phyloP scores from a whole-genome alignment of 371 early-diverging fungal genomes.

The Syncephalis fuscata region DNA sequence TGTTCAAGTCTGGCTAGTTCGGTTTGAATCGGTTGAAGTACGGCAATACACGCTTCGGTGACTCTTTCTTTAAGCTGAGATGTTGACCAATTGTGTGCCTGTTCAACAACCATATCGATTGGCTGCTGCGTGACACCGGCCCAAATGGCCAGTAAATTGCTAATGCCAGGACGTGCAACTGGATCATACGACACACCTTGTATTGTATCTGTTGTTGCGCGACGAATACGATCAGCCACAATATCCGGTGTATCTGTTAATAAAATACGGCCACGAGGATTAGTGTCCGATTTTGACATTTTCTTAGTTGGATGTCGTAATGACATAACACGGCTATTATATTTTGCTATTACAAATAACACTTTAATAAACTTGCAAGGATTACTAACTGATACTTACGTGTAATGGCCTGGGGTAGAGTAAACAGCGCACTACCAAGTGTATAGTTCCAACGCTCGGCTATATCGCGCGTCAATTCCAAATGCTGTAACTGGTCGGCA shows the following conservation, averaged over 20 bases:
- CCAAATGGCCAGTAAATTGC: constrained; percentile 64
- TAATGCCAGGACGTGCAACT: constrained; percentile 56
- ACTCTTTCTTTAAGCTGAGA: constrained; percentile 54
- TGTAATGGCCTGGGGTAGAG: constrained; percentile 43
- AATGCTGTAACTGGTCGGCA: constrained; percentile 85
- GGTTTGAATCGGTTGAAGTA: constrained; percentile 44
- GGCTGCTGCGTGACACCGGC: constrained; percentile 27
- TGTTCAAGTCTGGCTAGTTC: constrained; percentile 29
- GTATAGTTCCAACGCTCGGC: constrained; percentile 57
- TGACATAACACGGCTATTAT: constrained; percentile 63
- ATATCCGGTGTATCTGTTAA: constrained; percentile 47
- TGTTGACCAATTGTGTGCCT: constrained; percentile 23
- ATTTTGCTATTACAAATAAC: constrained; percentile 1
- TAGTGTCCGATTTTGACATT: constrained; percentile 86
- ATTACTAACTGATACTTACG: constrained; percentile 19
- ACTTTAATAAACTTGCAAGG: neutral
- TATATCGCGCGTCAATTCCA: constrained; percentile 70
- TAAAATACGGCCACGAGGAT: constrained; percentile 53
- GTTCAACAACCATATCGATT: constrained; percentile 22
- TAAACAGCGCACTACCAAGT: constrained; percentile 35
- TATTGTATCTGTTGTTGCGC: constrained; percentile 57
- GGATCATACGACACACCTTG: constrained; percentile 58
- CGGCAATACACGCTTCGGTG: constrained; percentile 39
- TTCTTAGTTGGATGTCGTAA: constrained; percentile 56
- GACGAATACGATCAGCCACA: constrained; percentile 50